Evolutionary conservation across 2,329 filamentous ascomycete genomes (phyloP).

Genomic region (Rhinocladiella similis): DNA sequence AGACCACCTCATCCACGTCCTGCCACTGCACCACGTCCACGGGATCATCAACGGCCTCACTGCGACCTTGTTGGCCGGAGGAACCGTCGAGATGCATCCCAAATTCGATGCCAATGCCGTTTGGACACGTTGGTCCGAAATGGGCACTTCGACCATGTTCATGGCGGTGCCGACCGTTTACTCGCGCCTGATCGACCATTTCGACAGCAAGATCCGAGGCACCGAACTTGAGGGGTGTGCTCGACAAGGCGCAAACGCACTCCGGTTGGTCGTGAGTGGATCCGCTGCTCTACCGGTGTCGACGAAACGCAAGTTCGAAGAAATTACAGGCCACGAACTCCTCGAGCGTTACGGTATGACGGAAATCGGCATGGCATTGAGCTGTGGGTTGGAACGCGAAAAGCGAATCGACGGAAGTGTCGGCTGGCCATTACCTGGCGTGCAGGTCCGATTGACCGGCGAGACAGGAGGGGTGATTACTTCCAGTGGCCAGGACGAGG

Average conservation of each 20-base stretch:
- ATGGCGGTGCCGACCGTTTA: conserved; percentile 55
- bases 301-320: conserved; percentile 41
- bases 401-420: conserved; percentile 83
- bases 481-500: conserved; percentile 34
- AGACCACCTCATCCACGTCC: conserved; percentile 51
- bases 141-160: conserved; percentile 47
- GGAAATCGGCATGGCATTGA: conserved; percentile 96
- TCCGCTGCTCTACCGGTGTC: conserved; percentile 45
- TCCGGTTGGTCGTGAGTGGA: conserved; percentile 43
- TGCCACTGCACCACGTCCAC: conserved; percentile 54
- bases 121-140: conserved; percentile 48
- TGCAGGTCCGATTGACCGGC: conserved; percentile 48
- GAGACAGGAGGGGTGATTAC: conserved; percentile 36
- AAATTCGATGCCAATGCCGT: conserved; percentile 46
- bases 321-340: conserved; percentile 44
- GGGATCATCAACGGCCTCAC: conserved; percentile 53
- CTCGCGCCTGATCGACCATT: conserved; percentile 49
- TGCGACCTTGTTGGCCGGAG: conserved; percentile 48
- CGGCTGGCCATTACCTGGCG: conserved; percentile 49
- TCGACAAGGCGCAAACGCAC: conserved; percentile 22
- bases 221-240: conserved; percentile 35
- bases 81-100: conserved; percentile 50
- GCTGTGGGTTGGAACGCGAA: conserved; percentile 73
- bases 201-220: conserved; percentile 40
- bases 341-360: conserved; percentile 68